Conservation (phyloP, 352 stramenopile species). For the Sclerospora graminicola region DNA sequence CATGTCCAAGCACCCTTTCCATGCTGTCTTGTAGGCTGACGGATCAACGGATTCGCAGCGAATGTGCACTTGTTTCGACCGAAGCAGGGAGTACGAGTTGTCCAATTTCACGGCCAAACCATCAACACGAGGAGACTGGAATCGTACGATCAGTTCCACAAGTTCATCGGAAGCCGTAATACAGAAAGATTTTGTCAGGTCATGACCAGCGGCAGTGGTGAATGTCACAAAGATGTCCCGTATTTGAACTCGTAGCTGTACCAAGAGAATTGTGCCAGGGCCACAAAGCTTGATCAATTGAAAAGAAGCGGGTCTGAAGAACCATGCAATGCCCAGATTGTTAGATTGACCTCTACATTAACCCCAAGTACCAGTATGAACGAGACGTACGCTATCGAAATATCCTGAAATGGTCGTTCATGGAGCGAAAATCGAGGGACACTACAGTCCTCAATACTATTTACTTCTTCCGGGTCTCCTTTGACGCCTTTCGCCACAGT, state of each 20-base stretch:
- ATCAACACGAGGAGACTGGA: constrained; percentile 8
- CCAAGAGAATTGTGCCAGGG: constrained; percentile 6
- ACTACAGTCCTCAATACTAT: constrained; percentile 37
- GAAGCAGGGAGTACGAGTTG: constrained; percentile 59
- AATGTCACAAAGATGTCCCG: constrained; percentile 34
- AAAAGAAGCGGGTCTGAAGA: constrained; percentile 12
- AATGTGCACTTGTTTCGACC: constrained; percentile 45
- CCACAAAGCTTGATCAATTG: constrained; percentile 10
- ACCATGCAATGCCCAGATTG: neutral
- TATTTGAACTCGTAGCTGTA: constrained; percentile 26
- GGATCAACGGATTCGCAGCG: constrained; percentile 17
- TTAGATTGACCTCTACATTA: too few species aligned
- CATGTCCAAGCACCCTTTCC: constrained; percentile 51
- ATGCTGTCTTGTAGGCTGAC: constrained; percentile 30
- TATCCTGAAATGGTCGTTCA: constrained; percentile 21
- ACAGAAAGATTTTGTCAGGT: constrained; percentile 29
- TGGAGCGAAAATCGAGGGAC: constrained; percentile 40
- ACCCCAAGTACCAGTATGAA: neutral
- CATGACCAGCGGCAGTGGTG: constrained; percentile 11
- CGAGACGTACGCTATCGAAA: constrained; percentile 33
- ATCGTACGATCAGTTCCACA: constrained; percentile 35
- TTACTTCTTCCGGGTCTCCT: constrained; percentile 36
- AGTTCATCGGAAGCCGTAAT: constrained; percentile 36
- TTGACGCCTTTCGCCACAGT: constrained; percentile 17
- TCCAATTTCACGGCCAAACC: constrained; percentile 37